Evolutionary conservation across 176 grass and related monocot genomes (phyloP), one percentile per base, ranked within the genome.

Genomic region (Rhynchospora pubera): DNA sequence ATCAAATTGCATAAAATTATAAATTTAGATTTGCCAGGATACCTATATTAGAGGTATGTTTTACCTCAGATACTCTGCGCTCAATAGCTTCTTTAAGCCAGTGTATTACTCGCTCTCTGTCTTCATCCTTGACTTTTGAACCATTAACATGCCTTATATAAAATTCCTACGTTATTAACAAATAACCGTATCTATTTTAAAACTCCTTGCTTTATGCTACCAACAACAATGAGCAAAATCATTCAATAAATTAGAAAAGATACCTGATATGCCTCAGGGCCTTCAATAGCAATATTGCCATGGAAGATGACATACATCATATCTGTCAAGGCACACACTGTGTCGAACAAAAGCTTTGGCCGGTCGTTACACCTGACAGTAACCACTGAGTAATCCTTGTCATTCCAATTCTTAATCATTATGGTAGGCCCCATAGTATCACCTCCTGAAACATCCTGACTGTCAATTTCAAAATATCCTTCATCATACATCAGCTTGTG

Each of bases 1-100:
- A 55, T 16, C 26, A 24, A 50, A 28, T 42, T 18, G 55, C 34
- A 75, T 46, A 26, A 75, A 19, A 15, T 12, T 75, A 50, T 23
- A 47, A 75, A 28, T 75, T 28, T 39, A 39, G 34, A 39, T 39
- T 39, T 39, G 34, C 34, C 4, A 39, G 34, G 34, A 39, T 2
- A 39, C 34, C 34, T 39, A 39, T 74, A 34, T 32, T 46, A 70
- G 28, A 9, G 65, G 23, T 19, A 23, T 69, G 23, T 63, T 65
- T 88, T 90, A 97, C 93, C 93, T 97, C 93, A 24, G 89, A 97
- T 15, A 90, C 89, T 77, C 93, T 93, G 23, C 93, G 81, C 74
- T 97, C 85, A 24, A 97, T 97, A 32, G 93, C 93, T 65, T 87
- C 91, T 83, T 97, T 89, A 43, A 97, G 93, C 72, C 87, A 93